Evolutionary conservation across 1,284 basidiomycete species (phyloP).

Genomic region (Rhizoctonia solani): DNA sequence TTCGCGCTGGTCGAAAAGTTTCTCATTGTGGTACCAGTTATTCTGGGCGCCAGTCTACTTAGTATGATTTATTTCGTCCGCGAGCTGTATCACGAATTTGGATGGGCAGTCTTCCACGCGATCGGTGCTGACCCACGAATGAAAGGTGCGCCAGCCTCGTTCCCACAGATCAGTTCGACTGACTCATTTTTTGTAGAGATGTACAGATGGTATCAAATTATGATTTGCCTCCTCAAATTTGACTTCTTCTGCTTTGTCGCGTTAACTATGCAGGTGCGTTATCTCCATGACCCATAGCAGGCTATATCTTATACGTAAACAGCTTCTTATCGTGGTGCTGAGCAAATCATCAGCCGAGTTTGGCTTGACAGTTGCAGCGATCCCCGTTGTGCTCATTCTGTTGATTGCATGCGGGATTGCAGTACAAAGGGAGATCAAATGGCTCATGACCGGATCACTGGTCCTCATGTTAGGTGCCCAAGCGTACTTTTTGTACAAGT

Average conservation of each 20-base stretch:
- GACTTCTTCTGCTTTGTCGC: constrained; percentile 83
- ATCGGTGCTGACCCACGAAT: constrained; percentile 62
- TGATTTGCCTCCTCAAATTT: constrained; percentile 83
- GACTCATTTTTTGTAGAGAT: constrained; percentile 58
- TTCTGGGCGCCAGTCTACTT: constrained; percentile 50
- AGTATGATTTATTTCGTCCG: constrained; percentile 49
- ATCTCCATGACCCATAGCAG: neutral
- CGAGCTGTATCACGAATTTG: constrained; percentile 56
- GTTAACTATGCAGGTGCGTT: constrained; percentile 78
- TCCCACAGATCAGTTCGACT: neutral
- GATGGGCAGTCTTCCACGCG: constrained; percentile 84
- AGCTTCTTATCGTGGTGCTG: constrained; percentile 78
- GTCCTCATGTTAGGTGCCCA: constrained; percentile 60
- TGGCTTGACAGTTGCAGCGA: constrained; percentile 76
- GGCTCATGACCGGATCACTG: constrained; percentile 71
- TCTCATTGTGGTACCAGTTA: constrained; percentile 50
- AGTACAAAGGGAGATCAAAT: constrained; percentile 76
- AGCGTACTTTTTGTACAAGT: constrained; percentile 57
- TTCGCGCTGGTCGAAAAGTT: constrained; percentile 54
- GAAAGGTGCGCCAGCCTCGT: constrained; percentile 59
- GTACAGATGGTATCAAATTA: constrained; percentile 83
- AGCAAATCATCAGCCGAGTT: constrained; percentile 67
- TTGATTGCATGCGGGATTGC: constrained; percentile 69
- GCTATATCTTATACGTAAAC: neutral
- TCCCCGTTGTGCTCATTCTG: constrained; percentile 73